Base-by-base conservation (phyloP, 2,329 filamentous ascomycete species). In the Parascedosporium putredinis region DNA sequence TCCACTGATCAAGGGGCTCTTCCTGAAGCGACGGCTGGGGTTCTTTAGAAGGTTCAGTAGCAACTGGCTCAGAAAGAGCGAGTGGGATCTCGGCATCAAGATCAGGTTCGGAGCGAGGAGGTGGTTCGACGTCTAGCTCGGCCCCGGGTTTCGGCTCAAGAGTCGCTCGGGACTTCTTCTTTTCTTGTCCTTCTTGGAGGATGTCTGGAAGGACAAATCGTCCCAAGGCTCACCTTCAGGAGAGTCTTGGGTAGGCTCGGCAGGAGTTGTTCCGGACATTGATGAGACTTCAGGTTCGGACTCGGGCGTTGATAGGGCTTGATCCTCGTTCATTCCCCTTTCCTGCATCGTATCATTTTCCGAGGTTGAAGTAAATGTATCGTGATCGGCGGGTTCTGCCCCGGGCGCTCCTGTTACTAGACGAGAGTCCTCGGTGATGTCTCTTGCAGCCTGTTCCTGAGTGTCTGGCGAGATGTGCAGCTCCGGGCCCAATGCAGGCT, bases 271-370 rank as follows among this genome's bases (percentile, higher is more conserved):
- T 22, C 38, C 36, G 25, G 47, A 42, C 14, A 4, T 31, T 16
- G 36, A 24, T 9, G 20, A 20, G 14, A 12, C 27, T 31, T 12
- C 27, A n/a, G 18, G 16, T 23, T 50, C 36, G 12, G 16, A 20
- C 16, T 25, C 36, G 12, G 16, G 27, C 10, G 33, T 29, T 14
- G 45, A 33, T 29, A n/a, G 20, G 18, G 29, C 16, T 20, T 7
- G 27, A 34, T 31, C 22, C 4, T n/a, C n/a, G n/a, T n/a, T n/a
- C n/a, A n/a, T 43, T 29, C 34, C 42, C 16, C 34, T 45, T 38
- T 50, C 45, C 49, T 53, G 54, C 45, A 45, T 57, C 45, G 44
- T 58, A 49, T 56, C 53, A 40, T 57, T 56, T 8, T 54, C 51
- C 2, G 54, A 49, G 49, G 55, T 47, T 18, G 46, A 25, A 5